Percentiles rank a stretch among this genome's conserved stretches.
Conservation (phyloP, 345 rosid species). For the Conringia planisiliqua region DNA sequence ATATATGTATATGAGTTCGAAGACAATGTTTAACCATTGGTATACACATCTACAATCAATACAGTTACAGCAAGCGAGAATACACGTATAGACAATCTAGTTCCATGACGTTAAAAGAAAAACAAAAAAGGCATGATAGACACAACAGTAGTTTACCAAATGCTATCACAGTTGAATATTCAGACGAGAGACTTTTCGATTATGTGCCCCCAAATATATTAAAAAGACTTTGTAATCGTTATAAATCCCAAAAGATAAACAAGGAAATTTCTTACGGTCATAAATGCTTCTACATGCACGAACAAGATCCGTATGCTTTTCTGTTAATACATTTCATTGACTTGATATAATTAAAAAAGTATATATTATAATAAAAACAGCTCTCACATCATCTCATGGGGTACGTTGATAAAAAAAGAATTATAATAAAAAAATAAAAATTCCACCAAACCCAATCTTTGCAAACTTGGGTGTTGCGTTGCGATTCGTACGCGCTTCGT, state of each 20-base stretch:
- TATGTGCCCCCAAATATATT: neutral
- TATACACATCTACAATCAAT: neutral
- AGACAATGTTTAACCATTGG: neutral
- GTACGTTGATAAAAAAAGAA: neutral
- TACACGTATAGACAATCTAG: no score
- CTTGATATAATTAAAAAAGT: neutral
- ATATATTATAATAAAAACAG: neutral
- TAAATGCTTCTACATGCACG: conserved; percentile 8
- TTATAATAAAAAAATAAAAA: neutral
- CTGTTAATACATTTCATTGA: conserved; percentile 15
- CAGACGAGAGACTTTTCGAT: conserved; percentile 11
- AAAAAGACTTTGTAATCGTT: neutral
- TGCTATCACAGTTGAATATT: conserved; percentile 16
- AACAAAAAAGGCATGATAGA: neutral
- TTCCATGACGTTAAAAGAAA: neutral
- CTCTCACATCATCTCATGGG: conserved; percentile 16
- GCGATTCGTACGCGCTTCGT: conserved; percentile 4
- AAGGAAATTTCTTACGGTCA: conserved; percentile 15
- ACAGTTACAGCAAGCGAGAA: neutral
- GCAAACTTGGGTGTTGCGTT: neutral
- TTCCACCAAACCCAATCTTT: conserved; percentile 28
- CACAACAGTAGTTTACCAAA: conserved; percentile 1
- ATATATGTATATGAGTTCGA: neutral
- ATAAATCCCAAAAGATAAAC: conserved; percentile 2
- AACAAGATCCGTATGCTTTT: neutral